Evolutionary conservation across 805 yeast species (phyloP), one percentile per base, ranked within the genome.

Genomic region (Metschnikowia santaceciliae): DNA sequence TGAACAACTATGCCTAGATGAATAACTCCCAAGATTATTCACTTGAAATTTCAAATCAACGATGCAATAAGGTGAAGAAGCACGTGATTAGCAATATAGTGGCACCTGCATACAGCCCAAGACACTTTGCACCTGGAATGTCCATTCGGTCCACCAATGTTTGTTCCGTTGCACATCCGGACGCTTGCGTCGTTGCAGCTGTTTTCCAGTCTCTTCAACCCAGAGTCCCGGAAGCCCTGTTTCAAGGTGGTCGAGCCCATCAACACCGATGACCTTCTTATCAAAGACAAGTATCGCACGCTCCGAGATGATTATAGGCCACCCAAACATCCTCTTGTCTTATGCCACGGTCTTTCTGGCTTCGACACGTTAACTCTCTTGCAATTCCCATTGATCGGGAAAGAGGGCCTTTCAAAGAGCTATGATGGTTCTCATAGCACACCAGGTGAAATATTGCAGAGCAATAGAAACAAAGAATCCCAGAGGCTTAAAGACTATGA

Each of bases 311-410:
- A 70, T 32, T 86, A 84, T 60, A 61, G 66, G 11, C 76, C 85
- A 4, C 90, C 95, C 0, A 79, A 79, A 56, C 72, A 77, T 60
- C 96, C 96, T 0, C 80, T 90, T 1, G 86, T 90, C 0, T 66
- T 90, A 26, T 90, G 96, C 60, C 97, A 90, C 70, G 97, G 97
- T 0, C 76, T 90, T 22, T 81, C 88, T 0, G 97, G 97, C 1
- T 90, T 88, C 59, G 95, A 88, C 59, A 75, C 64, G 46, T 51
- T 73, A 40, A 50, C 59, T 38, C 47, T 58, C 14, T 46, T 58
- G 32, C 53, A 48, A 37, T 48, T 51, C 34, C 61, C 61, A 19
- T 59, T 50, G 42, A 42, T 56, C 42, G 35, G 17, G 17, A 34
- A 35, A 22, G 47, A 44, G 39, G 51, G 46, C 6, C 32, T 40